These are phyloP conservation scores for Tuber aestivum DNA, from an alignment of 495 filamentous ascomycete genomes.

Conservation along the genomic window DNA sequence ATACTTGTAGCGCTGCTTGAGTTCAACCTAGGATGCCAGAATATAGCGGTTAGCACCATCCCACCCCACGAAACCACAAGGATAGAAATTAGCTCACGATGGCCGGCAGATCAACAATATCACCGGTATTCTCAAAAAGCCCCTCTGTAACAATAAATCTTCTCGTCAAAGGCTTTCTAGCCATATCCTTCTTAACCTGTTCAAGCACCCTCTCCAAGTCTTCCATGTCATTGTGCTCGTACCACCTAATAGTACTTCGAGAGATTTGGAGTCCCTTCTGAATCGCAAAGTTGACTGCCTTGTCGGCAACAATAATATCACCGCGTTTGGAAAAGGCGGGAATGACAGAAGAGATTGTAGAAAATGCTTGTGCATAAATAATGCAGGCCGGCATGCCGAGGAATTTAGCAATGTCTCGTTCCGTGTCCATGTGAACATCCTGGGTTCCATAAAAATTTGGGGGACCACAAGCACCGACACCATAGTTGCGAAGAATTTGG, in stretches of 20 bases:
- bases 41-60: not conserved
- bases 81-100: conserved; percentile 55
- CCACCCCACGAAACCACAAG: conserved; percentile 22
- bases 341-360: conserved; percentile 87
- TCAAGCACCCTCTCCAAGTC: conserved; percentile 82
- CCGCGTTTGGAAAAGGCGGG: conserved; percentile 94
- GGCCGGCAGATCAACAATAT: conserved; percentile 75
- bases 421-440: conserved; percentile 95
- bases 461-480: conserved; percentile 91
- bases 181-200: conserved; percentile 79
- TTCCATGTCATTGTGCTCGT: conserved; percentile 92
- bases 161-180: conserved; percentile 75
- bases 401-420: conserved; percentile 85
- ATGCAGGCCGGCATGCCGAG: conserved; percentile 83
- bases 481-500: conserved; percentile 86
- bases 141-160: conserved; percentile 96
- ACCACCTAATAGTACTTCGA: conserved; percentile 83
- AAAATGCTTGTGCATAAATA: conserved; percentile 91
- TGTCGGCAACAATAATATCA: conserved; percentile 97
- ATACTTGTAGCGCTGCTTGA: conserved; percentile 93
- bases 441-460: conserved; percentile 98
- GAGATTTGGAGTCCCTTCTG: conserved; percentile 91
- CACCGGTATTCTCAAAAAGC: conserved; percentile 83
- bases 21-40: conserved; percentile 58
- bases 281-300: conserved; percentile 86